Base-by-base conservation (phyloP, 768 basidiomycete species). In the Lactarius pseudohatsudake region DNA sequence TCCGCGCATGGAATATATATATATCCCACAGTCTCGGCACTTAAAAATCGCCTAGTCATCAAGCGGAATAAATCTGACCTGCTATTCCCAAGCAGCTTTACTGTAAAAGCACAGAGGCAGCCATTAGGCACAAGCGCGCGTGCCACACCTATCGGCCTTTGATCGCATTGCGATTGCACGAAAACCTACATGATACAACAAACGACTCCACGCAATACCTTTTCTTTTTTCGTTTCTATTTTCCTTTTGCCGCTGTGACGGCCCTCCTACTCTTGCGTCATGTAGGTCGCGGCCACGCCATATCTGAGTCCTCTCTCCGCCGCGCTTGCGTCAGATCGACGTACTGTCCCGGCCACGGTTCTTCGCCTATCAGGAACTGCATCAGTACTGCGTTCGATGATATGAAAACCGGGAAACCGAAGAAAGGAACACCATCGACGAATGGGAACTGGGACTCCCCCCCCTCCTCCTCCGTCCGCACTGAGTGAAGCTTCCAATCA, bases 281-380 rank as follows among this genome's bases (percentile, higher is more conserved):
- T 26, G 80, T 81, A 0, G 91, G 91, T 64, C 89, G 79, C 11
- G 90, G 90, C 91, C 91, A 93, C 62, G 82, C 85, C 62, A 88
- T 81, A 53, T 77, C 77, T 72, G 86, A 85, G 50, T 84, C 81
- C 50, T 79, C 81, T 57, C 80, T 80, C 64, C 84, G 80, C 70
- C 84, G 80, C 61, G 84, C 80, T 34, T 84, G 82, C 13, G 85
- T 91, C 20, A 92, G 79, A 73, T 93, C 91, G 68, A 91, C 85
- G 72, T 90, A 91, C 72, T 90, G 85, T 8, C 86, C 87, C 0
- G 89, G 89, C 80, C 86, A 89, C 15, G 79, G 79, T 47, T 88
- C 88, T 59, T 89, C 87, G 72, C 83, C 91, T 91, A 71, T 30
- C 68, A 62, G 36, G 61, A 58, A 11, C 11, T 63, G 62, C 45